These are phyloP conservation scores for Saccharomycopsis capsularis DNA, from an alignment of 805 yeast species.

Conservation along the genomic window DNA sequence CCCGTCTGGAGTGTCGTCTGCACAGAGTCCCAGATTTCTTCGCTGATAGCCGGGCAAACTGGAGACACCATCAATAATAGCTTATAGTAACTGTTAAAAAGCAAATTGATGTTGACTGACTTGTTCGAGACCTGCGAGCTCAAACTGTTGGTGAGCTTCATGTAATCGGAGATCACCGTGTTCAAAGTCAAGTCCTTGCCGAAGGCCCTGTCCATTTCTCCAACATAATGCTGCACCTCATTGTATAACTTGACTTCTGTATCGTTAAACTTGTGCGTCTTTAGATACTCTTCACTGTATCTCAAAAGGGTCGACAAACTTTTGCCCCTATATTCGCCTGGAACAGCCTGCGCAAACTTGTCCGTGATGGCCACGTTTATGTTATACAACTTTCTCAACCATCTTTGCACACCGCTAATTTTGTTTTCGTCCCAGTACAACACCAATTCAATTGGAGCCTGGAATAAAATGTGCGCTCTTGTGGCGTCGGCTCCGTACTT, in stretches of 20 bases:
- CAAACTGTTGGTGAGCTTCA: constrained; percentile 61
- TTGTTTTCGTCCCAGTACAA: constrained; percentile 87
- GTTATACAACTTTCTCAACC: constrained; percentile 40
- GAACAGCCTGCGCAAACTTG: background rate
- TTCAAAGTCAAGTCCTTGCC: constrained; percentile 58
- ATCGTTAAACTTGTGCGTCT: constrained; percentile 28
- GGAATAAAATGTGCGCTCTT: constrained; percentile 87
- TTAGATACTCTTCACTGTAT: background rate
- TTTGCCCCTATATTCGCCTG: background rate
- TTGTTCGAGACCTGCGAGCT: constrained; percentile 9
- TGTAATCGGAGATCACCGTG: constrained; percentile 81
- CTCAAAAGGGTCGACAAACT: background rate
- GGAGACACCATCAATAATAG: constrained; percentile 67
- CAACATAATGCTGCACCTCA: constrained; percentile 41
- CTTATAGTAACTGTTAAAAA: constrained; percentile 43
- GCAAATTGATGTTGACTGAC: constrained; percentile 35
- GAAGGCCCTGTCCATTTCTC: constrained; percentile 52
- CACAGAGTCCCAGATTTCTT: constrained; percentile 68
- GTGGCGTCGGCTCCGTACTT: constrained; percentile 90
- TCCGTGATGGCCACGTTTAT: background rate
- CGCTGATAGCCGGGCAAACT: constrained; percentile 73
- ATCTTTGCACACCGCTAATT: constrained; percentile 81
- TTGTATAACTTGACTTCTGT: constrained; percentile 55
- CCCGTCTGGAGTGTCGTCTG: constrained; percentile 21
- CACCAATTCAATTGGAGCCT: constrained; percentile 78